A percentile compares a stretch with the other conserved stretches of the same genome.
Evolutionary conservation across 2,329 filamentous ascomycete species (phyloP).

Genomic region (Ophiostoma novo-ulmi): DNA sequence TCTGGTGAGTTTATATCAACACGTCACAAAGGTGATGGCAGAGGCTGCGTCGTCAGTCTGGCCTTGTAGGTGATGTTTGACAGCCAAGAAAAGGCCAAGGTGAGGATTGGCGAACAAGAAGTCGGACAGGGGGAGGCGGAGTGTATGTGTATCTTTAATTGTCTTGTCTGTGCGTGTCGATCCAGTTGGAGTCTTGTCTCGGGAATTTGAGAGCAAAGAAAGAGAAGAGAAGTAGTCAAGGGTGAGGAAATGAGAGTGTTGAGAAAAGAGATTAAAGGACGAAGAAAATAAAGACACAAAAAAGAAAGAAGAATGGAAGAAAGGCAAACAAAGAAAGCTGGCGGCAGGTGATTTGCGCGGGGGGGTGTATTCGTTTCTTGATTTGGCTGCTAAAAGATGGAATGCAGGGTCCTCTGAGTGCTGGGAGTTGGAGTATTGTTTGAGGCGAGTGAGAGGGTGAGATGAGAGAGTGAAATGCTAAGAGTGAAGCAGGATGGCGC

Average conservation of each 20-base stretch:
- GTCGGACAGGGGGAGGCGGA: constrained; percentile 3
- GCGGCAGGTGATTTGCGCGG: constrained; percentile 16
- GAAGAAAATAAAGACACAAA: background rate
- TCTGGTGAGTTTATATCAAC: background rate
- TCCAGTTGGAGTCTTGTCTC: background rate
- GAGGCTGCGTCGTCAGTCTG: constrained; percentile 11
- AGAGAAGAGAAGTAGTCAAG: background rate
- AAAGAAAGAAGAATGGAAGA: constrained; percentile 11
- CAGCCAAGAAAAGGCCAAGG: constrained; percentile 17
- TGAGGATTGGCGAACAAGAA: constrained; percentile 9
- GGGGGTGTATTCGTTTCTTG: constrained; percentile 1
- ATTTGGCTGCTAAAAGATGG: constrained; percentile 9
- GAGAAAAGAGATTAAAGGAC: background rate
- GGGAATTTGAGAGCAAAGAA: background rate
- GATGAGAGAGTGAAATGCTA: background rate
- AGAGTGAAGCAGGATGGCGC: background rate
- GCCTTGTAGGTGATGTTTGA: background rate
- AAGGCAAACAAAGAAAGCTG: constrained; percentile 16
- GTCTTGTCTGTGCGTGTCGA: background rate
- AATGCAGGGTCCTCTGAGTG: constrained; percentile 20
- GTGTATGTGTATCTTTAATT: background rate
- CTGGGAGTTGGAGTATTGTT: constrained; percentile 4
- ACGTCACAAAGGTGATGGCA: background rate
- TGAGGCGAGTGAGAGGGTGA: background rate
- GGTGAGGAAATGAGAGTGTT: background rate